These are phyloP conservation scores for Centella asiatica DNA, from an alignment of 129 eudicot genomes.

Conservation along the genomic window DNA sequence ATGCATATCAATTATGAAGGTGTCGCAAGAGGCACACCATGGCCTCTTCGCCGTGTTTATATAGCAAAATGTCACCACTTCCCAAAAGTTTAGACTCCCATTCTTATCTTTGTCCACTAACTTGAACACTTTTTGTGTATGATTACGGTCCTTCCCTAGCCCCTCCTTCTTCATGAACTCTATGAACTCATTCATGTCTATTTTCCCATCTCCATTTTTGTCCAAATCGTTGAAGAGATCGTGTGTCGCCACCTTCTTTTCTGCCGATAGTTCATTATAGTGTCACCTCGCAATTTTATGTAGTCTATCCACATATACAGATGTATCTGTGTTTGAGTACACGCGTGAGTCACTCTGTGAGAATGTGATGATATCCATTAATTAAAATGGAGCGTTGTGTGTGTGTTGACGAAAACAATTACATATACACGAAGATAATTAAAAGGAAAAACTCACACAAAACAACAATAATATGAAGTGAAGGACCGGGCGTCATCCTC, in stretches of 20 bases:
- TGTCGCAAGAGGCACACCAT: constrained; percentile 28
- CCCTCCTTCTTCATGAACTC: too few species aligned
- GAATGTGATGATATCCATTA: too few species aligned
- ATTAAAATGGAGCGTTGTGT: too few species aligned
- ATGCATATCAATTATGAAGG: constrained; percentile 29
- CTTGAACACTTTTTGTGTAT: constrained; percentile 17
- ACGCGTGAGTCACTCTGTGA: too few species aligned
- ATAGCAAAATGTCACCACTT: constrained; percentile 43
- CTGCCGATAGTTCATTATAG: constrained; percentile 22
- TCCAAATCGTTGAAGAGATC: constrained; percentile 38
- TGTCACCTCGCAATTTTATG: constrained; percentile 30
- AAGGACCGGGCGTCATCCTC: too few species aligned
- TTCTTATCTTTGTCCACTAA: constrained; percentile 24
- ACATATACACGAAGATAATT: too few species aligned
- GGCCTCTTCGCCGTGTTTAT: constrained; percentile 43
- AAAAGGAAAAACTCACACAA: too few species aligned
- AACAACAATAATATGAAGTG: too few species aligned
- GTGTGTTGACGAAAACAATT: too few species aligned
- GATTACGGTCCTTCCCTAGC: constrained; percentile 25
- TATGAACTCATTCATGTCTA: constrained; percentile 30
- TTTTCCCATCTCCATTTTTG: constrained; percentile 27
- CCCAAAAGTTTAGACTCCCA: too few species aligned
- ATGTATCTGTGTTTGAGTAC: too few species aligned
- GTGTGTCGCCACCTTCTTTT: constrained; percentile 17
- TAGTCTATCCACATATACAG: constrained; percentile 51